Conservation (phyloP, 768 basidiomycete genomes). For the Tremella yokohamensis region DNA sequence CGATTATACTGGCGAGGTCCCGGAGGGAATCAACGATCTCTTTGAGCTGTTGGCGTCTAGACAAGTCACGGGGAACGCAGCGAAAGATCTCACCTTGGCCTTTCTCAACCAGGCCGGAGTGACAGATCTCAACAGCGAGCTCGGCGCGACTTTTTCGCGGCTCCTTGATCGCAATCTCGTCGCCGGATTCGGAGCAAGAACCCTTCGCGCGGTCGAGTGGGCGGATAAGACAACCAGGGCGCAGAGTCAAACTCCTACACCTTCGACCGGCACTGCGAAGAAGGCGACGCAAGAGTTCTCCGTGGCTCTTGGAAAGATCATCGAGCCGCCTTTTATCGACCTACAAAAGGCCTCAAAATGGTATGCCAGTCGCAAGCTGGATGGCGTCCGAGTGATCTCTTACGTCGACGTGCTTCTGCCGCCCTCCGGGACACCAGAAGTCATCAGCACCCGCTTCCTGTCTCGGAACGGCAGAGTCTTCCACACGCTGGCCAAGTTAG, state of each 20-base stretch:
- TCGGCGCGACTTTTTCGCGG: constrained; percentile 32
- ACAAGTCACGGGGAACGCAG: constrained; percentile 28
- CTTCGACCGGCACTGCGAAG: background rate
- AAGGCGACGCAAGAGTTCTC: constrained; percentile 11
- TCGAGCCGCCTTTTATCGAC: constrained; percentile 29
- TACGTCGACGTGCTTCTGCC: constrained; percentile 38
- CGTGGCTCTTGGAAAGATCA: constrained; percentile 43
- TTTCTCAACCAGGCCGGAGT: constrained; percentile 30
- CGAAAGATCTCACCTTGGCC: constrained; percentile 13
- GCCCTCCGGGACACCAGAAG: background rate
- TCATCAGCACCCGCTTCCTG: constrained; percentile 24
- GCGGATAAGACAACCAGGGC: background rate
- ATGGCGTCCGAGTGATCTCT: constrained; percentile 41
- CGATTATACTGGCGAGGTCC: background rate
- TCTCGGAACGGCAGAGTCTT: constrained; percentile 43
- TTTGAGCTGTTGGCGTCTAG: constrained; percentile 22
- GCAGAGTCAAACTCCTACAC: background rate
- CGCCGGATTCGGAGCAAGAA: constrained; percentile 44
- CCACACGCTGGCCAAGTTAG: constrained; percentile 30
- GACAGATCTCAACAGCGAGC: background rate
- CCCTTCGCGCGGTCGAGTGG: constrained; percentile 33
- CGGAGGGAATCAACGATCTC: constrained; percentile 13
- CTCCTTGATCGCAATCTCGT: constrained; percentile 45
- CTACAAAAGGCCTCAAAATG: constrained; percentile 28
- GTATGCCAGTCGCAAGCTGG: constrained; percentile 49